Conservation (phyloP, 495 filamentous ascomycete species). For the Penicillium maclennaniae region DNA sequence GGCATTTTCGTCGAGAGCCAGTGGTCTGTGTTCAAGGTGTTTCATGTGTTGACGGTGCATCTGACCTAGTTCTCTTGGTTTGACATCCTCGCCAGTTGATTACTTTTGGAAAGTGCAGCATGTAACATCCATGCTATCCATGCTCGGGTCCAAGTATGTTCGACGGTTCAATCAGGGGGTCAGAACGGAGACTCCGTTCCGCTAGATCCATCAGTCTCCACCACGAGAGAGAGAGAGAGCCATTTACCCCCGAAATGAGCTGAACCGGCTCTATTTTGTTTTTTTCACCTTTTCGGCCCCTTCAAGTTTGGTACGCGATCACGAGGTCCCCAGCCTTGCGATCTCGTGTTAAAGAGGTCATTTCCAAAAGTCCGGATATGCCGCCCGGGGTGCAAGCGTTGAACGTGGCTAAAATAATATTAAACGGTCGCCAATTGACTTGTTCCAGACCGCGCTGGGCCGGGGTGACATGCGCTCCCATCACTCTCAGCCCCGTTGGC, state of each 20-base stretch:
- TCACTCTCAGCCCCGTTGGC: constrained; percentile 10
- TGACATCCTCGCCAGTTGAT: not conserved
- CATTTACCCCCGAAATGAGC: constrained; percentile 3
- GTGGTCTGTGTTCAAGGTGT: constrained; percentile 28
- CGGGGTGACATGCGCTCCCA: constrained; percentile 3
- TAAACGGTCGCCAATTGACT: constrained; percentile 11
- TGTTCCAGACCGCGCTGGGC: not conserved
- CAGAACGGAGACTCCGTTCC: constrained; percentile 9
- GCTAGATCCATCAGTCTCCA: constrained; percentile 27
- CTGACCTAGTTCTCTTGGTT: constrained; percentile 3
- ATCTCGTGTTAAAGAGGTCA: not conserved
- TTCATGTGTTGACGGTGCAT: constrained; percentile 20
- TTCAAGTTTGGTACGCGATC: constrained; percentile 9
- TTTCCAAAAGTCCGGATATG: not conserved
- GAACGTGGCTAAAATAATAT: constrained; percentile 8
- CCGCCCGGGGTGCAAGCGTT: constrained; percentile 9
- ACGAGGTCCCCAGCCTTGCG: not conserved
- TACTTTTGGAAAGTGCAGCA: not conserved
- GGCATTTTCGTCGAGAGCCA: constrained; percentile 28
- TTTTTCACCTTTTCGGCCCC: constrained; percentile 5
- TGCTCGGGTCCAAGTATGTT: not conserved
- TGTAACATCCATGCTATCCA: too few relatives aligned
- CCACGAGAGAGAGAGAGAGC: constrained; percentile 7
- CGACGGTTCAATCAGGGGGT: constrained; percentile 1
- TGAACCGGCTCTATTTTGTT: constrained; percentile 8